Conservation (phyloP, 2,329 filamentous ascomycete species). For the Diaporthe batatas region DNA sequence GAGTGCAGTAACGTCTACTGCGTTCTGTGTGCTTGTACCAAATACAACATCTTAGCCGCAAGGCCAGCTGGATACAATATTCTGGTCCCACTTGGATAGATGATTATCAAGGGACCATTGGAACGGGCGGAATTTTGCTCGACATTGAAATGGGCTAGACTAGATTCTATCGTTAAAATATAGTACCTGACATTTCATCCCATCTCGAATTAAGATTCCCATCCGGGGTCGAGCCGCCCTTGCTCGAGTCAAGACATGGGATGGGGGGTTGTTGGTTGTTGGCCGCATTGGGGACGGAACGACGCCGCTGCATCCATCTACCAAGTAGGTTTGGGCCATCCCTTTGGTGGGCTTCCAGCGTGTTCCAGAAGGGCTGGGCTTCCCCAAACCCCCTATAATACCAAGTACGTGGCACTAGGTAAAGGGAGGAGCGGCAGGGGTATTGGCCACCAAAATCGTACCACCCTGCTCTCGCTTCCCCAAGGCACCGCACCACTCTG, state of each 20-base stretch:
- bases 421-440: constrained; percentile 14
- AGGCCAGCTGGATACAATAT: constrained; percentile 11
- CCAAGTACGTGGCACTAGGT: background rate
- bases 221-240: background rate
- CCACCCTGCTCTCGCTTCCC: constrained; percentile 29
- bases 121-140: too few relatives aligned
- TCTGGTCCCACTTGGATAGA: background rate
- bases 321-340: background rate
- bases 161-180: background rate
- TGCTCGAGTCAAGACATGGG: constrained; percentile 8
- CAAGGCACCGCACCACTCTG: constrained; percentile 24
- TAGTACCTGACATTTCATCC: background rate
- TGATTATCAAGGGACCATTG: background rate
- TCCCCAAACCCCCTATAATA: constrained; percentile 2
- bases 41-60: constrained; percentile 1
- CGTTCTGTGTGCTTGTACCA: background rate
- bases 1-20: background rate
- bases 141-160: background rate
- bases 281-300: too few relatives aligned
- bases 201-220: background rate
- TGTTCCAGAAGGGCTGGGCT: constrained; percentile 14
- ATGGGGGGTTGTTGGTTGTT: background rate
- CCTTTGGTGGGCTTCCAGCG: background rate
- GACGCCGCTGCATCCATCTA: background rate
- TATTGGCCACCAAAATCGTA: constrained; percentile 5